Conservation (phyloP, 805 yeast genomes). For the Ogataea nakhonphanomensis region DNA sequence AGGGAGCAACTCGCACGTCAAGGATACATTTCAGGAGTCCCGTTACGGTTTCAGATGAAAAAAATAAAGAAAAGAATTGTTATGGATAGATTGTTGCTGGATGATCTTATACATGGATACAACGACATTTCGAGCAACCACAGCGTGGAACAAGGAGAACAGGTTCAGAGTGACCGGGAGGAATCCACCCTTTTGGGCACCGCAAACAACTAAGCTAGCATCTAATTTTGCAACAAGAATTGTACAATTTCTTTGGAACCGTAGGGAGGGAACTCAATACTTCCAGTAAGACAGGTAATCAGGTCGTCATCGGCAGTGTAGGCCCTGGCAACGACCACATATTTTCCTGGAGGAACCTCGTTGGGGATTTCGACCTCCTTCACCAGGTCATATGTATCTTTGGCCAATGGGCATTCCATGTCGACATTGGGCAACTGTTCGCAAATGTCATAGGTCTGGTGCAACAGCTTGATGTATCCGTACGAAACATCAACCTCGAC, state of each 20-base stretch:
- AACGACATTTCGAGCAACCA: constrained; percentile 23
- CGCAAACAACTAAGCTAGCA: constrained; percentile 1
- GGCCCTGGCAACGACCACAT: constrained; percentile 84
- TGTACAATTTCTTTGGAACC: background rate
- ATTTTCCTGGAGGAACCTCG: constrained; percentile 94
- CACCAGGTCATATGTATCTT: constrained; percentile 63
- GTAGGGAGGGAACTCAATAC: constrained; percentile 50
- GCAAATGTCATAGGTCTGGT: constrained; percentile 91
- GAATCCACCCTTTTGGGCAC: constrained; percentile 9
- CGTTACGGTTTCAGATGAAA: constrained; percentile 56
- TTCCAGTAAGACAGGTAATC: constrained; percentile 79
- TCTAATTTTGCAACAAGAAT: constrained; percentile 1
- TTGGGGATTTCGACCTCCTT: constrained; percentile 81
- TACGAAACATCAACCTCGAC: constrained; percentile 91
- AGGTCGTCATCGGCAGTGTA: constrained; percentile 78
- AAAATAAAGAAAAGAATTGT: constrained; percentile 43
- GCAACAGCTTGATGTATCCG: constrained; percentile 84
- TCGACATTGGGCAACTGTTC: constrained; percentile 82
- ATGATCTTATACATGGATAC: constrained; percentile 24
- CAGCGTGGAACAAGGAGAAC: constrained; percentile 6
- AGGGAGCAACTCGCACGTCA: constrained; percentile 47
- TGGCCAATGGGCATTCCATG: constrained; percentile 73
- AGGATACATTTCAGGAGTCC: constrained; percentile 61
- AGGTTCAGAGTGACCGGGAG: constrained; percentile 4
- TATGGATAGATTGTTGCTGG: constrained; percentile 24